These are phyloP conservation scores for Candida loeiensis DNA, from an alignment of 805 yeast genomes.

Conservation along the genomic window DNA sequence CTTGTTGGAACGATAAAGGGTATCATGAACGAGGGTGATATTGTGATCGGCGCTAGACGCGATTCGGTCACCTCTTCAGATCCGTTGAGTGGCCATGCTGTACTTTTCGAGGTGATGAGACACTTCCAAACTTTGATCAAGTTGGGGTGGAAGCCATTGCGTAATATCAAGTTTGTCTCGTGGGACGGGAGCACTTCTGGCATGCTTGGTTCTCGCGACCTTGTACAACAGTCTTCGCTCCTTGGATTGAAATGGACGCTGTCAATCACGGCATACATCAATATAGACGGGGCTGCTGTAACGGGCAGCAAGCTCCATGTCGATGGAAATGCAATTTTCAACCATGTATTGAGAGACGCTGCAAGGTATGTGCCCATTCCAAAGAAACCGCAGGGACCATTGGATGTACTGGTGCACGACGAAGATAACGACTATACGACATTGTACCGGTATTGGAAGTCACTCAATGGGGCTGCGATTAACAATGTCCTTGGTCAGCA, in stretches of 20 bases:
- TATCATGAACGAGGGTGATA: constrained; percentile 36
- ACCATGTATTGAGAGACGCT: constrained; percentile 19
- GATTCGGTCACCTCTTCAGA: constrained; percentile 35
- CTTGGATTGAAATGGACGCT: constrained; percentile 16
- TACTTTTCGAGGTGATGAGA: constrained; percentile 37
- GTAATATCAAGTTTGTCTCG: constrained; percentile 37
- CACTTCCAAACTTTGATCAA: constrained; percentile 28
- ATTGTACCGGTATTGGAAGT: constrained; percentile 32
- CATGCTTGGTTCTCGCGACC: constrained; percentile 27
- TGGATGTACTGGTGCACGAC: constrained; percentile 14
- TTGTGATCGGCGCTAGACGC: constrained; percentile 39
- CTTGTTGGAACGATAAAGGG: constrained; percentile 34
- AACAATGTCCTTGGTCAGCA: constrained; percentile 30
- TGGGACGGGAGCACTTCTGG: constrained; percentile 40
- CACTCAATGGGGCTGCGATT: constrained; percentile 30
- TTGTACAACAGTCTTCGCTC: constrained; percentile 16
- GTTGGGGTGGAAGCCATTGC: constrained; percentile 42
- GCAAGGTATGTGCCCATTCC: constrained; percentile 29
- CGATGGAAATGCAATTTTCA: constrained; percentile 34
- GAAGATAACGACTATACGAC: constrained; percentile 21
- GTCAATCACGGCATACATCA: constrained; percentile 32
- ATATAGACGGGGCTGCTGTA: constrained; percentile 38
- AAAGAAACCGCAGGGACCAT: constrained; percentile 11
- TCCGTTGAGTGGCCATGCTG: constrained; percentile 39
- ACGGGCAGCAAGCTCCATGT: constrained; percentile 35